Evolutionary conservation across 768 basidiomycete species (phyloP).

Genomic region (Boletus reticuloceps): DNA sequence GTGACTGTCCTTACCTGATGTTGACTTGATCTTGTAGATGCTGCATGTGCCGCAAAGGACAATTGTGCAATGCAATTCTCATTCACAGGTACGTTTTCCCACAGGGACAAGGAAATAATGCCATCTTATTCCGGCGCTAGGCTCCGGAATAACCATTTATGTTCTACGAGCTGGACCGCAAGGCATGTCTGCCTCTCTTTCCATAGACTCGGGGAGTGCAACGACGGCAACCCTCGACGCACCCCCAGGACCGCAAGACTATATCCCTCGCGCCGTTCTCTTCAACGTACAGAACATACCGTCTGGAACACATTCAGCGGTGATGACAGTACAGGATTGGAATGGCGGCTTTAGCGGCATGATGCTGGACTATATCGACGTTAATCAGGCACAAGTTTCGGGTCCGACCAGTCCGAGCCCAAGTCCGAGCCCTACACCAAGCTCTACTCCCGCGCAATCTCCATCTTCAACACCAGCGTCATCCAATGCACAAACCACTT

Average conservation of each 20-base stretch:
- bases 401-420: neutral
- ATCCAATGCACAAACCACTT: neutral
- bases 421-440: neutral
- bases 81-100: constrained; percentile 19
- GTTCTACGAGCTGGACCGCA: constrained; percentile 26
- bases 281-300: constrained; percentile 20
- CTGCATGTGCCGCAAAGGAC: constrained; percentile 20
- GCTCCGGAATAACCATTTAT: constrained; percentile 30
- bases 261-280: constrained; percentile 19
- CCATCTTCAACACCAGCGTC: constrained; percentile 6
- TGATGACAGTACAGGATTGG: constrained; percentile 27
- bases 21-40: constrained; percentile 13
- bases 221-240: constrained; percentile 22
- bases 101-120: neutral
- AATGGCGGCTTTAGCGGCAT: constrained; percentile 24
- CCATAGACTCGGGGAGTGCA: constrained; percentile 21
- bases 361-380: constrained; percentile 28
- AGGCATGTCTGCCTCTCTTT: constrained; percentile 27
- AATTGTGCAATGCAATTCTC: constrained; percentile 26
- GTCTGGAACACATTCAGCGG: constrained; percentile 22
- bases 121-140: constrained; percentile 2
- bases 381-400: constrained; percentile 21
- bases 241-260: constrained; percentile 23
- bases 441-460: constrained; percentile 5
- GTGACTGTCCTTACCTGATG: neutral